Evolutionary conservation across 2,329 filamentous ascomycete species (phyloP), one percentile per base, ranked within the genome.

Genomic region (Cryphonectria naterciae): DNA sequence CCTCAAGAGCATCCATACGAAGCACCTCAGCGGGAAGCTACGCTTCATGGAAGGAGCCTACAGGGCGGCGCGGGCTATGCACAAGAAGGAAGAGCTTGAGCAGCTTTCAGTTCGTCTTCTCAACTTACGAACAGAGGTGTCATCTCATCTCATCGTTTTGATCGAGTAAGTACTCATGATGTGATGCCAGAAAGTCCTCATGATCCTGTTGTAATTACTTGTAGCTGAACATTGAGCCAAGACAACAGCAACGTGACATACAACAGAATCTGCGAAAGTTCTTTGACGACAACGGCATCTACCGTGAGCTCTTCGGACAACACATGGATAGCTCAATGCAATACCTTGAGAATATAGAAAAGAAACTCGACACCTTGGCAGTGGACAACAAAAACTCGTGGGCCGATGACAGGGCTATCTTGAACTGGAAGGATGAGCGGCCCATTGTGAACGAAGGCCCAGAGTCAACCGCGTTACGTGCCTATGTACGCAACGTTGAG

Each of bases 61-160:
- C n/a, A 67, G 39, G 28, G 41, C 41, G 5, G 68, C 54, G 1
- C 35, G 37, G 37, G 58, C 52, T 17, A 5, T 56, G 4, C 67
- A 67, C 19, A 70, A 62, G 63, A 54, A 32, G 8, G 65, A 70
- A 28, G 68, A 70, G 11, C 19, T 70, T n/a, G 52, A 67, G 17
- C 22, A 39, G 6, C 63, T 70, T 13, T 41, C 63, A 4, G 17
- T 41, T 7, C 28, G 22, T 13, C 52, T 70, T 4, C 49, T 60
- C 8, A 52, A 25, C 2, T 25, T 67, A 17, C 32, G 63, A 32
- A 28, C 68, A 41, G 39, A 67, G 22, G 63, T 70, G 8, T 66
- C 63, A 52, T 54, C 43, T 8, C 63, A 41, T 39, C 64, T 70
- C 17, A 62, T 70, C 2, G 22, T 35, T 19, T 46, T 67, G 43